Evolutionary conservation across 164 flowering plant genomes (phyloP).

Genomic region (Buxus sempervirens): DNA sequence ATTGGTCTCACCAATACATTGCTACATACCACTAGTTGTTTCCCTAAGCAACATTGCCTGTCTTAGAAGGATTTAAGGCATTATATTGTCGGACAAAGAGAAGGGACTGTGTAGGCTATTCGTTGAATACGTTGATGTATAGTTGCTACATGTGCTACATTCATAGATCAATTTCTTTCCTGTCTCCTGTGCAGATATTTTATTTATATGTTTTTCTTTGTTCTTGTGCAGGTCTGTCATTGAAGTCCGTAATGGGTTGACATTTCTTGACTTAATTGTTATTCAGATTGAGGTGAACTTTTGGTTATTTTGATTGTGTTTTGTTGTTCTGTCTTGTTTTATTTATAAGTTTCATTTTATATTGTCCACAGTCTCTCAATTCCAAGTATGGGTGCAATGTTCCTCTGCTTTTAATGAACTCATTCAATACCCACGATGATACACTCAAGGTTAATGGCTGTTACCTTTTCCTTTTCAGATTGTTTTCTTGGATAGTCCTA

Average conservation of each 20-base stretch:
- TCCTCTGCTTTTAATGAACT: slow-evolving; percentile 92
- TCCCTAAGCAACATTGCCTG: no score
- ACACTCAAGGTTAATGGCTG: slow-evolving; percentile 57
- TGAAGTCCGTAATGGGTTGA: slow-evolving; percentile 94
- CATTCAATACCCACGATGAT: slow-evolving; percentile 92
- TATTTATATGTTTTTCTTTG: neutral
- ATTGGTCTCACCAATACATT: no score
- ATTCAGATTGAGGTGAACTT: slow-evolving; percentile 82
- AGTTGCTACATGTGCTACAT: neutral
- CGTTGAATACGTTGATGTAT: neutral
- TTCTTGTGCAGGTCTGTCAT: slow-evolving; percentile 73
- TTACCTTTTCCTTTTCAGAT: neutral
- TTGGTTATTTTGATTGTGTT: neutral
- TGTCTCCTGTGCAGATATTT: neutral
- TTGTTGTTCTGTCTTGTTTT: slow-evolving; percentile 1
- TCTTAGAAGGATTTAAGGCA: no score
- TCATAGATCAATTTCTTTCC: neutral
- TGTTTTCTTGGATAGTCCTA: neutral
- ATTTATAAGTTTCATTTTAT: slow-evolving; percentile 5
- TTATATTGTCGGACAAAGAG: no score
- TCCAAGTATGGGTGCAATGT: slow-evolving; percentile 86
- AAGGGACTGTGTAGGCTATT: no score
- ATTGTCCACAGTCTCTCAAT: slow-evolving; percentile 60
- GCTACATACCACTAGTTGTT: no score
- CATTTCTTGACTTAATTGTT: slow-evolving; percentile 93